These are phyloP conservation scores for Colletotrichum caudatum DNA, from an alignment of 2,329 filamentous ascomycete species.

Conservation along the genomic window DNA sequence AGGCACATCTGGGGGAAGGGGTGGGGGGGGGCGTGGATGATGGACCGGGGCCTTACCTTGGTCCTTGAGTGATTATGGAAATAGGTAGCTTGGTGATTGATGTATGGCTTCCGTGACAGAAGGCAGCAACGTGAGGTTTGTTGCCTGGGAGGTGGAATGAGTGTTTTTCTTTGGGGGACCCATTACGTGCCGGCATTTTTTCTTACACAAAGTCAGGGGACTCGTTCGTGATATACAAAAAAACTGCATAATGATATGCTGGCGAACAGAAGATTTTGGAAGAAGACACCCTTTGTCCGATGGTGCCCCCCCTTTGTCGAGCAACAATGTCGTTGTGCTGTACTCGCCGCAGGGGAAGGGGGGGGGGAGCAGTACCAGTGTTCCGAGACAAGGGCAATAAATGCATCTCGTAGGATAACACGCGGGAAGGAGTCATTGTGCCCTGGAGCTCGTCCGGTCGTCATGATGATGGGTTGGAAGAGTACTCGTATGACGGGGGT, in stretches of 20 bases:
- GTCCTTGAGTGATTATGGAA: not conserved
- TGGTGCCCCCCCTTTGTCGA: not conserved
- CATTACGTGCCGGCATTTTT: not conserved
- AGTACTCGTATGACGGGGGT: not conserved
- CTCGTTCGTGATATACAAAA: not conserved
- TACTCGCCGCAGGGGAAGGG: not conserved
- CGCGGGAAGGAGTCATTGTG: not conserved
- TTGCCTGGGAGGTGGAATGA: not conserved
- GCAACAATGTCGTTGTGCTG: not conserved
- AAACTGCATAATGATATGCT: not conserved
- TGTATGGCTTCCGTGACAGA: not conserved
- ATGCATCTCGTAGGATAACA: not conserved
- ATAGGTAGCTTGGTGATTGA: not conserved
- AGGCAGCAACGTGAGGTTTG: not conserved
- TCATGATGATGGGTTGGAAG: not conserved
- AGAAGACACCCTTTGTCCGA: not conserved
- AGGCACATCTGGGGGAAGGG: constrained; percentile 26
- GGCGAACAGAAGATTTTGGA: not conserved
- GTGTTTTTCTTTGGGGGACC: not conserved
- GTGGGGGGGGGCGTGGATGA: not conserved
- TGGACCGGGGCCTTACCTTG: not conserved
- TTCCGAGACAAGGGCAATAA: not conserved
- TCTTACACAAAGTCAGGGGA: not conserved
- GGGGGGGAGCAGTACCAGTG: not conserved
- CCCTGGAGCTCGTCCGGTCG: not conserved